phyloP scores from a whole-genome alignment of 331 rosid genomes.

The Telfairia occidentalis region DNA sequence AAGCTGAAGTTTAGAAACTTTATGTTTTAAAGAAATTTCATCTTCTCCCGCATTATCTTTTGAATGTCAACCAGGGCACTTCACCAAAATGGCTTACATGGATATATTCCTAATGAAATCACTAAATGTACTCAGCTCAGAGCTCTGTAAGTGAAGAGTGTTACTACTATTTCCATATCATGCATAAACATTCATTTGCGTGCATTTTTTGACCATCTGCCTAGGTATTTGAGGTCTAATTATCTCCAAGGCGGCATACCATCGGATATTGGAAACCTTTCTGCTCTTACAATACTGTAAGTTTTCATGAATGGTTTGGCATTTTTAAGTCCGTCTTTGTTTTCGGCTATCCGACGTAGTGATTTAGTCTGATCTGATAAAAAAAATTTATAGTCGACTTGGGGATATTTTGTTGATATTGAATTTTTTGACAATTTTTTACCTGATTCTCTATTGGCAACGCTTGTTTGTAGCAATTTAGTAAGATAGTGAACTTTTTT shows the following conservation, averaged over 20 bases:
- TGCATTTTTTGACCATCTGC: not conserved
- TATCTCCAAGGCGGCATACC: constrained; percentile 88
- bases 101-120: constrained; percentile 68
- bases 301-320: constrained; percentile 12
- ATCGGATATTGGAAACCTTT: constrained; percentile 69
- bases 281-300: constrained; percentile 66
- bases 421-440: not conserved
- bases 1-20: not conserved
- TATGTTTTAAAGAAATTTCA: not conserved
- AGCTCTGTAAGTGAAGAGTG: constrained; percentile 53
- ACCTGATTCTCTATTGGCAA: not conserved
- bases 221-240: constrained; percentile 77
- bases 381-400: not conserved
- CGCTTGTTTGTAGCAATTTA: not conserved
- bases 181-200: not conserved
- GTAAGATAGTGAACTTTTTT: not conserved
- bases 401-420: not conserved
- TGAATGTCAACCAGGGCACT: constrained; percentile 56
- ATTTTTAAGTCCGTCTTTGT: not conserved
- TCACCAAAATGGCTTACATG: constrained; percentile 84
- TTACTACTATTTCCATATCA: not conserved
- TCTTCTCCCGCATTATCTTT: not conserved
- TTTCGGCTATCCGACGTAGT: not conserved
- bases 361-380: not conserved
- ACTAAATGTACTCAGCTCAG: constrained; percentile 65